A percentile compares a stretch with the other conserved stretches of the same genome.
Conservation (phyloP, 1,139 yeast species). For the Zhuliangozyma parablackwelliae region DNA sequence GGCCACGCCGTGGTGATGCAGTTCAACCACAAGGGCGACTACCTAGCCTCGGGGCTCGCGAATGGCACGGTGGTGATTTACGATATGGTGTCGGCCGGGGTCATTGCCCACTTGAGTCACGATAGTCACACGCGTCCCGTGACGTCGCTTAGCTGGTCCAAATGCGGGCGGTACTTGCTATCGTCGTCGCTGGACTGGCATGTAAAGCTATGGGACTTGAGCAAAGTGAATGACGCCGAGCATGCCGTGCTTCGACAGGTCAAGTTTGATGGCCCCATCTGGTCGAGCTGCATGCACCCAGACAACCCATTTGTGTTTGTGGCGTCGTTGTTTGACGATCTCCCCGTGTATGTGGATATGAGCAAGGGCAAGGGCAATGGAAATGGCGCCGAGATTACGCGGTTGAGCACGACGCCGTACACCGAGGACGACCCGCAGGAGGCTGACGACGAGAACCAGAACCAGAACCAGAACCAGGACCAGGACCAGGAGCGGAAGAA, state of each 20-base stretch:
- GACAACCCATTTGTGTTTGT: slow-evolving; percentile 36
- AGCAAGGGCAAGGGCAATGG: slow-evolving; percentile 19
- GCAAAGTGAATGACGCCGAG: slow-evolving; percentile 20
- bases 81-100: slow-evolving; percentile 62
- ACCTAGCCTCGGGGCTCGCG: slow-evolving; percentile 78
- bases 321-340: slow-evolving; percentile 49
- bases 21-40: slow-evolving; percentile 77
- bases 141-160: slow-evolving; percentile 76
- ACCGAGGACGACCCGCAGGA: slow-evolving; percentile 14
- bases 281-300: slow-evolving; percentile 66
- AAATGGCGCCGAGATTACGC: slow-evolving; percentile 21
- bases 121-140: slow-evolving; percentile 69
- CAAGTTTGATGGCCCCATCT: slow-evolving; percentile 64
- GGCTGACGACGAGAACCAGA: slow-evolving; percentile 11
- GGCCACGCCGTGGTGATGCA: slow-evolving; percentile 75
- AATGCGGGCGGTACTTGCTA: slow-evolving; percentile 64
- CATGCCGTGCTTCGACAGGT: slow-evolving; percentile 35
- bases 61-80: slow-evolving; percentile 78
- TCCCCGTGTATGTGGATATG: slow-evolving; percentile 53
- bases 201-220: slow-evolving; percentile 76
- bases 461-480: slow-evolving; percentile 16
- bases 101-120: slow-evolving; percentile 48
- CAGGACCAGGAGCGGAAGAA: slow-evolving; percentile 12
- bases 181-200: slow-evolving; percentile 86
- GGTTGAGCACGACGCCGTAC: slow-evolving; percentile 25